Evolutionary conservation across 2,329 filamentous ascomycete species (phyloP).

Genomic region (Zarea fungicola): DNA sequence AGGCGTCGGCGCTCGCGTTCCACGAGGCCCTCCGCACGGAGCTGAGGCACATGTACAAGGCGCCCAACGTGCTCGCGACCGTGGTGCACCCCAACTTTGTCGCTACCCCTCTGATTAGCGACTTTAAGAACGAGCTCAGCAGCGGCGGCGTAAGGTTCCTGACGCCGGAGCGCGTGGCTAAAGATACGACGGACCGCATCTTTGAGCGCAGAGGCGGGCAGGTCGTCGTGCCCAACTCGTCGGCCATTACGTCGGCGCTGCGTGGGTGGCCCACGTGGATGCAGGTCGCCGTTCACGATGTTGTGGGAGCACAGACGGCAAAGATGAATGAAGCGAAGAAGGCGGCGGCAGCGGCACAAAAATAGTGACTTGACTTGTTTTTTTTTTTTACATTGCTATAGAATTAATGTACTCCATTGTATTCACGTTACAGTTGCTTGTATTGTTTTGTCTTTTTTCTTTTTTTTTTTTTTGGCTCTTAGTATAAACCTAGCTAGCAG

Average conservation of each 20-base stretch:
- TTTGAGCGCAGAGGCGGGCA: slow-evolving; percentile 36
- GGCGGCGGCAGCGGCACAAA: too few species aligned
- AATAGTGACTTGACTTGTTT: too few species aligned
- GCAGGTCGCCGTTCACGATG: slow-evolving; percentile 17
- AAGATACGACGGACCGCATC: slow-evolving; percentile 37
- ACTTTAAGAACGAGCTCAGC: slow-evolving; percentile 20
- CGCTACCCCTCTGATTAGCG: slow-evolving; percentile 19
- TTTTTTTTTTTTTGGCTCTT: too few species aligned
- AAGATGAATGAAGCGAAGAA: slow-evolving; percentile 7
- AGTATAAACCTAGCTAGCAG: too few species aligned
- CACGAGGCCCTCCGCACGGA: slow-evolving; percentile 57
- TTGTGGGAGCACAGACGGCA: slow-evolving; percentile 4
- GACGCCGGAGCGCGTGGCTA: slow-evolving; percentile 29
- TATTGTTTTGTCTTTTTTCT: too few species aligned
- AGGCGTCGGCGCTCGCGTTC: slow-evolving; percentile 58
- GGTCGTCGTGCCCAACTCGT: slow-evolving; percentile 31
- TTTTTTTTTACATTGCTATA: too few species aligned
- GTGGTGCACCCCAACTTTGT: slow-evolving; percentile 46
- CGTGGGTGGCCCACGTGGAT: slow-evolving; percentile 31
- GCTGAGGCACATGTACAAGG: slow-evolving; percentile 50
- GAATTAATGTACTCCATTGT: too few species aligned
- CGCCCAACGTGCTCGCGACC: slow-evolving; percentile 56
- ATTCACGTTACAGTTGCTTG: too few species aligned
- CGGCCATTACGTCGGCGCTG: slow-evolving; percentile 21
- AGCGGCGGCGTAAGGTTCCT: slow-evolving; percentile 20